phyloP scores from a whole-genome alignment of 257 asterid species.

The Jacaranda mimosifolia region DNA sequence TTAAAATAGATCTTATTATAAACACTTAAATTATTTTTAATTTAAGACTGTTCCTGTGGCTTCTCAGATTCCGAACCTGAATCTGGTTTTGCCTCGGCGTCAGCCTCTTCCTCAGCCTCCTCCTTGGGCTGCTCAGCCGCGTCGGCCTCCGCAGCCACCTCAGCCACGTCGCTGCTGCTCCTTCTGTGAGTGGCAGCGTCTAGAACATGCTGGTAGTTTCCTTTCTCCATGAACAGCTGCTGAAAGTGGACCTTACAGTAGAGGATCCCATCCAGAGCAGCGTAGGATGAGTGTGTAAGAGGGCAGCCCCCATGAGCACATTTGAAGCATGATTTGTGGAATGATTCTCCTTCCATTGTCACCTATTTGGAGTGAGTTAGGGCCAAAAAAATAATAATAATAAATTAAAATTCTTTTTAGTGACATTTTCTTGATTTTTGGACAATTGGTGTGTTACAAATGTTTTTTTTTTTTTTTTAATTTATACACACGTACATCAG shows the following conservation, averaged over 20 bases:
- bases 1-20: neutral
- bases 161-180: constrained; percentile 34
- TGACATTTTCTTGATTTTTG: too few relatives aligned
- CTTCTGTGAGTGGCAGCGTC: constrained; percentile 47
- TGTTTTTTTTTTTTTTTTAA: too few relatives aligned
- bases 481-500: too few relatives aligned
- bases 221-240: constrained; percentile 76
- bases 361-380: constrained; percentile 36
- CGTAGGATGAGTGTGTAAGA: constrained; percentile 67
- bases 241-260: constrained; percentile 75
- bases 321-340: constrained; percentile 69
- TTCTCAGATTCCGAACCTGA: constrained; percentile 39
- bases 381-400: neutral
- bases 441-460: too few relatives aligned
- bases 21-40: neutral
- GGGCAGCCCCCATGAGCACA: constrained; percentile 76
- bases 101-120: constrained; percentile 15
- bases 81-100: constrained; percentile 9
- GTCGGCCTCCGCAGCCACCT: constrained; percentile 11
- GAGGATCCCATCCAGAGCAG: constrained; percentile 63
- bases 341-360: constrained; percentile 73
- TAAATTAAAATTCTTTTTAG: too few relatives aligned
- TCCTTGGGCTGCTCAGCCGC: constrained; percentile 20
- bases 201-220: constrained; percentile 68
- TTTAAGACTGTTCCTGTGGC: constrained; percentile 36